These are phyloP conservation scores for Plasmodium knowlesi DNA, from an alignment of 169 alveolate genomes.

Conservation along the genomic window DNA sequence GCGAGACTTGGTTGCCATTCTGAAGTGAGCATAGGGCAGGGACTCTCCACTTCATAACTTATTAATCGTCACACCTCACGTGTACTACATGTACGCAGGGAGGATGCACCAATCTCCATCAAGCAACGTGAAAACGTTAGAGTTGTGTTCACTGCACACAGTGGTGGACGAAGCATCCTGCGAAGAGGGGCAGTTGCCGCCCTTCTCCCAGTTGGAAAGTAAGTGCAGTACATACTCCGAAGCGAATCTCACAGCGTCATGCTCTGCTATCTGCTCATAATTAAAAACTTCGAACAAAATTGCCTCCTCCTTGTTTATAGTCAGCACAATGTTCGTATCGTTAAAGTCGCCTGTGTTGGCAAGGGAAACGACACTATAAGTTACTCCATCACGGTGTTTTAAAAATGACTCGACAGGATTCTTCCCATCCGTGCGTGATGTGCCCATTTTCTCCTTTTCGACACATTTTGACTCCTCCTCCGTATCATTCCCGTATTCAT, in stretches of 20 bases:
- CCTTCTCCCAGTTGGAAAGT: slow-evolving; percentile 21
- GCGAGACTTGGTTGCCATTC: background rate
- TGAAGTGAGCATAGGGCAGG: background rate
- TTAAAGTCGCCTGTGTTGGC: background rate
- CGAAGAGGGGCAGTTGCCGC: background rate
- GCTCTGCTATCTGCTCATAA: slow-evolving; percentile 58
- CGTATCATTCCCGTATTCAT: background rate
- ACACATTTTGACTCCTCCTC: background rate
- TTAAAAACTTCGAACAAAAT: slow-evolving; percentile 60
- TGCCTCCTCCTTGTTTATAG: slow-evolving; percentile 46
- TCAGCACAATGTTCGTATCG: slow-evolving; percentile 17
- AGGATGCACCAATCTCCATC: slow-evolving; percentile 61
- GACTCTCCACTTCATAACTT: background rate
- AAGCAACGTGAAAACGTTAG: slow-evolving; percentile 2
- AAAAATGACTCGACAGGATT: background rate
- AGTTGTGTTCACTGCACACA: background rate
- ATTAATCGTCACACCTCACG: background rate
- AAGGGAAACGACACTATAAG: background rate
- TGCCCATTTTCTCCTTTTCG: background rate
- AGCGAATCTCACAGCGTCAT: slow-evolving; percentile 43
- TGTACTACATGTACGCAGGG: slow-evolving; percentile 35
- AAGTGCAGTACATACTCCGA: slow-evolving; percentile 53
- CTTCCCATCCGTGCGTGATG: background rate
- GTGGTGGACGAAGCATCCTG: slow-evolving; percentile 21
- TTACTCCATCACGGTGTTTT: background rate